phyloP scores from a whole-genome alignment of 441 rosid genomes.

The Adansonia rubrostipa region DNA sequence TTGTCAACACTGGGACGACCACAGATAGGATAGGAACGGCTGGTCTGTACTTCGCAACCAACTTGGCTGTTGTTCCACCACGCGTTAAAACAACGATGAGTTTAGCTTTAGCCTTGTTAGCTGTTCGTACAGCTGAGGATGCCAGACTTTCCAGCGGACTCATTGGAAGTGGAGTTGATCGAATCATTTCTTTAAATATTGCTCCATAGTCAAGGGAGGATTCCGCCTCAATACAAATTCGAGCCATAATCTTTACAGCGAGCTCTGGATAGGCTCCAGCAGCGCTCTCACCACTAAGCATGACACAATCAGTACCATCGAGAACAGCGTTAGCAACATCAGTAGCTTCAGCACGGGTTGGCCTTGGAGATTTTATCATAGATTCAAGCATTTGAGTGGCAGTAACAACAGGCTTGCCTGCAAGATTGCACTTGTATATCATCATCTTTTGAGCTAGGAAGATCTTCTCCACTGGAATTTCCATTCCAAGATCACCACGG shows the following conservation, averaged over 20 bases:
- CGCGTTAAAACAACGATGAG: conserved; percentile 89
- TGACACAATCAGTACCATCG: conserved; percentile 92
- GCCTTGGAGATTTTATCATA: conserved; percentile 94
- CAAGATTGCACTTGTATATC: conserved; percentile 95
- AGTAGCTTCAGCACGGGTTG: conserved; percentile 95
- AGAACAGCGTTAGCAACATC: conserved; percentile 96
- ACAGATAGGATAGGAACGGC: conserved; percentile 92
- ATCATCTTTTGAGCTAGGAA: conserved; percentile 95
- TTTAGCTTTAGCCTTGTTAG: conserved; percentile 85
- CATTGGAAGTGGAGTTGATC: conserved; percentile 90
- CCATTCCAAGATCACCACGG: conserved; percentile 97
- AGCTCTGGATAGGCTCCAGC: conserved; percentile 90
- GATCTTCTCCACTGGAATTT: conserved; percentile 96
- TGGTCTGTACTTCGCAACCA: conserved; percentile 94
- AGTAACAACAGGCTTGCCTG: conserved; percentile 91
- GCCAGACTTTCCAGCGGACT: conserved; percentile 96
- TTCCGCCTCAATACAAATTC: conserved; percentile 87
- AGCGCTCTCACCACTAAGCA: conserved; percentile 96
- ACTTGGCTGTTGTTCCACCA: conserved; percentile 86
- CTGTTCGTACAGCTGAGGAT: conserved; percentile 89
- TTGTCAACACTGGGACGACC: conserved; percentile 81
- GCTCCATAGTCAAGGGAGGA: conserved; percentile 84
- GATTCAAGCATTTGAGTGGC: conserved; percentile 98
- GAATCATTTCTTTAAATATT: conserved; percentile 83
- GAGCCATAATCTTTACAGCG: conserved; percentile 89